Percentiles rank a stretch among this genome's conserved stretches.
Evolutionary conservation across 495 filamentous ascomycete genomes (phyloP).

Genomic region (Amphirosellinia nigrospora): DNA sequence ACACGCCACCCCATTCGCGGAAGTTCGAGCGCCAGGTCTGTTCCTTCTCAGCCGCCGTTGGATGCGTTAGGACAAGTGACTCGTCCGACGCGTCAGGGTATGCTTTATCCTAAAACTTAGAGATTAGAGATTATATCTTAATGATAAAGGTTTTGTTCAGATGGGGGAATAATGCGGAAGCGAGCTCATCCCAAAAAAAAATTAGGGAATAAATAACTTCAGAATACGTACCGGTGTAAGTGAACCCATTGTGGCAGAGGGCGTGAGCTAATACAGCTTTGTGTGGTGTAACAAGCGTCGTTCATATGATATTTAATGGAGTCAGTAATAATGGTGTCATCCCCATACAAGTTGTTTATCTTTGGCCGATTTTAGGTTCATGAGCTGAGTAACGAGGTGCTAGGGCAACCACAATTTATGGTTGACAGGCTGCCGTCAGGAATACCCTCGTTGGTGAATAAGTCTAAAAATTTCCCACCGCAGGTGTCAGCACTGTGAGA

Average conservation of each 20-base stretch:
- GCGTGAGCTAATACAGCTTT: background rate
- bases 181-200: no score
- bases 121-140: background rate
- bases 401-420: background rate
- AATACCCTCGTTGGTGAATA: background rate
- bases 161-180: background rate
- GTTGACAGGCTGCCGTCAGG: background rate
- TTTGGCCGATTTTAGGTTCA: background rate
- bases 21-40: slow-evolving; percentile 72
- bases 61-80: slow-evolving; percentile 68
- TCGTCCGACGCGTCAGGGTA: slow-evolving; percentile 66
- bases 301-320: background rate
- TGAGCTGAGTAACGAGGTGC: background rate
- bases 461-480: background rate
- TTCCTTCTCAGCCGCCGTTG: slow-evolving; percentile 68
- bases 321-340: background rate
- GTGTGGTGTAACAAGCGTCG: slow-evolving; percentile 2
- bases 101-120: slow-evolving; percentile 26
- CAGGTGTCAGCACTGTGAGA: background rate
- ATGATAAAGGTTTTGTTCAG: background rate
- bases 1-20: slow-evolving; percentile 70
- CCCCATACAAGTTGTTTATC: background rate
- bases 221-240: background rate
- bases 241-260: slow-evolving; percentile 39
- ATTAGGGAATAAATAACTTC: background rate